Base-by-base conservation (phyloP, 2,329 filamentous ascomycete species). In the Venturiaceae sp. region DNA sequence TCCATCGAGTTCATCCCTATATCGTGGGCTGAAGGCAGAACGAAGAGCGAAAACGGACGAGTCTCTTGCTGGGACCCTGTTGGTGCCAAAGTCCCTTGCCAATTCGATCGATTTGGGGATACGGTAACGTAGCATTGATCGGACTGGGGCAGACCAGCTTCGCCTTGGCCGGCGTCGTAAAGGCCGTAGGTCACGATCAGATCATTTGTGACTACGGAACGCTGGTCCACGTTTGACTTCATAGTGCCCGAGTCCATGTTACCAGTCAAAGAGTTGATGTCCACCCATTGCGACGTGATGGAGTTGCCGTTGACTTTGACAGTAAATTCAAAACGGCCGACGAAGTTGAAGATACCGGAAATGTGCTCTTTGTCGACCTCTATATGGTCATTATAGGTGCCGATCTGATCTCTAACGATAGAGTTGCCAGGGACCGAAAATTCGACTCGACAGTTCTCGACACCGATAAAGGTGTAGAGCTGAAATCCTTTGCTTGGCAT, bases 1-100 rank as follows among this genome's bases (percentile, higher is more conserved):
- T 72, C 63, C 76, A 80, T 76, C 64, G 69, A 77, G 66, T 80
- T 80, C 77, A 80, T 80, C 28, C 78, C 77, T 14, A 75, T 72
- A 61, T 80, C 77, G 64, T 80, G 78, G 0, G 74, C 68, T 1
- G 73, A 69, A 0, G 77, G 75, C 1, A 80, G 69, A 1, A 79
- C 75, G 57, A 79, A 68, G 9, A 67, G 69, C 9, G 66, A 62
- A 64, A 80, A 78, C 0, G 73, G 72, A 30, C 71, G 70, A 19
- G 70, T 66, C 21, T 74, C 73, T 7, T 69, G 67, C 0, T 68
- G 65, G 0, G 73, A 75, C 1, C 69, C 71, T 1, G 66, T 67
- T 0, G 77, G 74, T 3, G 75, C 73, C 2, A 75, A 63, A 46
- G 67, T 65, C 23, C 71, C 67, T 71, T 78, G 76, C 78, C 77